Conservation (phyloP, 768 basidiomycete genomes). For the Tephrocybe rancida region DNA sequence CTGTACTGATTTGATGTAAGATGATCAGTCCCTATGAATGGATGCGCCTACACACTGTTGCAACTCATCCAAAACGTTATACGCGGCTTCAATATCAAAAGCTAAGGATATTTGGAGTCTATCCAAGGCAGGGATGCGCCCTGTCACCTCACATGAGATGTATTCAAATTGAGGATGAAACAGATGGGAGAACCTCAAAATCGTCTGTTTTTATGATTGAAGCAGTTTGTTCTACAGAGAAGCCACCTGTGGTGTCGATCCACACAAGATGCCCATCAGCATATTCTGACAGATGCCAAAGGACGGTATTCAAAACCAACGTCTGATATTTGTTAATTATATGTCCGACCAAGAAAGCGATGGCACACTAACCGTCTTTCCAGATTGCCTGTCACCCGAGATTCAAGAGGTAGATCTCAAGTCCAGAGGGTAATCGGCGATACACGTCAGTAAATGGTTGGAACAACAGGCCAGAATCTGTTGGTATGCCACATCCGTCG, state of each 20-base stretch:
- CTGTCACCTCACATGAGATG: constrained; percentile 14
- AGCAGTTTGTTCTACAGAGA: constrained; percentile 52
- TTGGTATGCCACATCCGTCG: constrained; percentile 50
- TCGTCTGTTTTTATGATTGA: constrained; percentile 33
- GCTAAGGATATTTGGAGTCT: constrained; percentile 60
- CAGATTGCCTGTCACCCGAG: constrained; percentile 66
- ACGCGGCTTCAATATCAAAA: constrained; percentile 58
- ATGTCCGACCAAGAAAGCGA: not conserved
- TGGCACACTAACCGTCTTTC: constrained; percentile 61
- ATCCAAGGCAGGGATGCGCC: constrained; percentile 41
- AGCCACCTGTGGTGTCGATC: constrained; percentile 75
- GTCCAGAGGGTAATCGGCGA: constrained; percentile 50
- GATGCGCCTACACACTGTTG: constrained; percentile 25
- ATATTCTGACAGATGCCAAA: constrained; percentile 49
- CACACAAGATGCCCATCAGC: constrained; percentile 51
- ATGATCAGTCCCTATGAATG: constrained; percentile 2
- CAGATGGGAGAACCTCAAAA: constrained; percentile 22
- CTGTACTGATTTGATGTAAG: not conserved
- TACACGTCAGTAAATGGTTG: constrained; percentile 51
- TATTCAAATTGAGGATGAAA: constrained; percentile 5
- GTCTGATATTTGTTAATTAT: constrained; percentile 41
- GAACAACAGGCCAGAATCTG: constrained; percentile 61
- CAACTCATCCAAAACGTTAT: constrained; percentile 51
- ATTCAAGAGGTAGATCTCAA: constrained; percentile 44
- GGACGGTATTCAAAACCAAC: constrained; percentile 59